Evolutionary conservation across 306 rosid genomes (phyloP).

Genomic region (Cucumis melo): DNA sequence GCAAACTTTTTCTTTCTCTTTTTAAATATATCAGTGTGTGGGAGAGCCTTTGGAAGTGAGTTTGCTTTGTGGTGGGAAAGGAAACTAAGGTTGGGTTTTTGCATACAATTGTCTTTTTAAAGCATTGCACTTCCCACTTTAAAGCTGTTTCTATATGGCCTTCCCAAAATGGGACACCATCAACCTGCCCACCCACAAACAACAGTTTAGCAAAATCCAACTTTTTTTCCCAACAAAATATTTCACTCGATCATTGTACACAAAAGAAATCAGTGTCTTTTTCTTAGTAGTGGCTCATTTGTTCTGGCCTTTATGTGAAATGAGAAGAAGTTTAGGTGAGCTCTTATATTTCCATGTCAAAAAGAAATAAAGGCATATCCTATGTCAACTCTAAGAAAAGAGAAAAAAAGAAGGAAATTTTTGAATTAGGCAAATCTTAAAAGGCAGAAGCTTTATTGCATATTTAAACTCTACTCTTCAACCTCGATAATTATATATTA

Average conservation of each 20-base stretch:
- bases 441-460: no score
- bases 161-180: not conserved
- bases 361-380: not conserved
- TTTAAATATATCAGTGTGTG: not conserved
- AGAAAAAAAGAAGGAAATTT: no score
- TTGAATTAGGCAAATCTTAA: no score
- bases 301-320: not conserved
- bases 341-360: not conserved
- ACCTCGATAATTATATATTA: no score
- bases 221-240: not conserved
- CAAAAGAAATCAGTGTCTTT: not conserved
- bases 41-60: not conserved
- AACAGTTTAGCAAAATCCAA: not conserved
- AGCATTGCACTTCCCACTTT: not conserved
- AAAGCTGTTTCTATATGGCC: not conserved
- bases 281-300: not conserved
- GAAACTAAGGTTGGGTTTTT: not conserved
- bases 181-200: not conserved
- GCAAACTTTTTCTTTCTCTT: not conserved
- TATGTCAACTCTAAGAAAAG: not conserved
- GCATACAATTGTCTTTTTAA: not conserved
- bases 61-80: not conserved
- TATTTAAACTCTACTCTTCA: no score
- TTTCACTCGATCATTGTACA: not conserved
- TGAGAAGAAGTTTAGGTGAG: not conserved